phyloP scores from a whole-genome alignment of 345 rosid genomes.

The Pistacia atlantica region DNA sequence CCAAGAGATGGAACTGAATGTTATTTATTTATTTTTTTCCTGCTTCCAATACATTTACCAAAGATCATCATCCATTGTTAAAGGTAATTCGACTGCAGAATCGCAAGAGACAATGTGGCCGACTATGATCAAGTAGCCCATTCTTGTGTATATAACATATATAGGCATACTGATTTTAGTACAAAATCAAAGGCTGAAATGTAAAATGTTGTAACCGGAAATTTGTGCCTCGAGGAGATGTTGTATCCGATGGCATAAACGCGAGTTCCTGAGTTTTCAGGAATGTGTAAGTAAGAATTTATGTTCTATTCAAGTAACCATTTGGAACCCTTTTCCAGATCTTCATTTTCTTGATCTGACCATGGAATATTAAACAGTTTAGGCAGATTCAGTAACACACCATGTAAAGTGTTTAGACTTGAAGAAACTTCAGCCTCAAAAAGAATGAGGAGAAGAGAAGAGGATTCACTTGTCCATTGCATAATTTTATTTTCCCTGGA shows the following conservation, averaged over 20 bases:
- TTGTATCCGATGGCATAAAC: neutral
- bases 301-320: neutral
- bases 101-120: neutral
- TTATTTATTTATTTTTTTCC: too few species aligned
- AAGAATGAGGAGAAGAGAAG: too few species aligned
- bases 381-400: too few species aligned
- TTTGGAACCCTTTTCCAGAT: neutral
- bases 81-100: conserved; percentile 20
- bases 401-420: too few species aligned
- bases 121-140: neutral
- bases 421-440: too few species aligned
- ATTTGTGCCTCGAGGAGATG: conserved; percentile 1
- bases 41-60: neutral
- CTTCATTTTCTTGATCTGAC: neutral
- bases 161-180: conserved; percentile 9
- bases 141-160: conserved; percentile 29
- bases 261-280: neutral
- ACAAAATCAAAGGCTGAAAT: neutral
- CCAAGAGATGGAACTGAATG: conserved; percentile 95
- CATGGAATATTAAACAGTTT: too few species aligned
- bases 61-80: neutral
- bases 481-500: too few species aligned
- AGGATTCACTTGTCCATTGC: too few species aligned
- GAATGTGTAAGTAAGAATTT: neutral
- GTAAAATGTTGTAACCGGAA: neutral